phyloP scores from a whole-genome alignment of 345 rosid genomes.

The Capsella bursapastoris region DNA sequence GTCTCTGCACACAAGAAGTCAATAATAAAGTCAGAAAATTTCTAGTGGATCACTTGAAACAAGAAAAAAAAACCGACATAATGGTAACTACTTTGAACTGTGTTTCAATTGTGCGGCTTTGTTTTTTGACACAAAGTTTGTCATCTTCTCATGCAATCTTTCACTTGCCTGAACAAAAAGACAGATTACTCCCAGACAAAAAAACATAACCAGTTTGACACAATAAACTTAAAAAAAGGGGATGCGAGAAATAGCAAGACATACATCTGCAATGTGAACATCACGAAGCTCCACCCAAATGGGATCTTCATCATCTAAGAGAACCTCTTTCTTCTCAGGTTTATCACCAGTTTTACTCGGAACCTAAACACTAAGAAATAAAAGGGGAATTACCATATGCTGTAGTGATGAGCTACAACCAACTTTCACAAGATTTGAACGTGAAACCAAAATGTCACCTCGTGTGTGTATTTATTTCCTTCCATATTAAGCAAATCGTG shows the following conservation, averaged over 20 bases:
- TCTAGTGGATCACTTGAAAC: slow-evolving; percentile 26
- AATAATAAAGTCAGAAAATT: slow-evolving; percentile 1
- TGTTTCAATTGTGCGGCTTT: slow-evolving; percentile 96
- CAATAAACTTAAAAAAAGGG: not conserved
- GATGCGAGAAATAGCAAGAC: slow-evolving; percentile 36
- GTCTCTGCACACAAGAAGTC: slow-evolving; percentile 55
- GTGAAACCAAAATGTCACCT: slow-evolving; percentile 55
- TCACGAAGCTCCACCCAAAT: slow-evolving; percentile 97
- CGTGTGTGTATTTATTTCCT: slow-evolving; percentile 91
- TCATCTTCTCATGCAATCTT: slow-evolving; percentile 93
- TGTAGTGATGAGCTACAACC: slow-evolving; percentile 33
- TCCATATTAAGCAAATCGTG: slow-evolving; percentile 90
- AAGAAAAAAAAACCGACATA: not conserved
- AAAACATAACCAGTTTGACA: slow-evolving; percentile 18
- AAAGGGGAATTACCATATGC: slow-evolving; percentile 45
- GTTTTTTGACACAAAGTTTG: slow-evolving; percentile 79
- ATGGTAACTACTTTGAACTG: slow-evolving; percentile 70
- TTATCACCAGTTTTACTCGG: slow-evolving; percentile 72
- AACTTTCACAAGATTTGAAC: slow-evolving; percentile 26
- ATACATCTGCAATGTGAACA: slow-evolving; percentile 90
- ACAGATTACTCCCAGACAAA: slow-evolving; percentile 26
- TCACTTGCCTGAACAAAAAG: slow-evolving; percentile 74
- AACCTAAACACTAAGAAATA: slow-evolving; percentile 57
- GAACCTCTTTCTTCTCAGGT: slow-evolving; percentile 89
- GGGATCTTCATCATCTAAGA: slow-evolving; percentile 96